phyloP scores from a whole-genome alignment of 23 red algal genomes.

The Gracilariopsis chorda region DNA sequence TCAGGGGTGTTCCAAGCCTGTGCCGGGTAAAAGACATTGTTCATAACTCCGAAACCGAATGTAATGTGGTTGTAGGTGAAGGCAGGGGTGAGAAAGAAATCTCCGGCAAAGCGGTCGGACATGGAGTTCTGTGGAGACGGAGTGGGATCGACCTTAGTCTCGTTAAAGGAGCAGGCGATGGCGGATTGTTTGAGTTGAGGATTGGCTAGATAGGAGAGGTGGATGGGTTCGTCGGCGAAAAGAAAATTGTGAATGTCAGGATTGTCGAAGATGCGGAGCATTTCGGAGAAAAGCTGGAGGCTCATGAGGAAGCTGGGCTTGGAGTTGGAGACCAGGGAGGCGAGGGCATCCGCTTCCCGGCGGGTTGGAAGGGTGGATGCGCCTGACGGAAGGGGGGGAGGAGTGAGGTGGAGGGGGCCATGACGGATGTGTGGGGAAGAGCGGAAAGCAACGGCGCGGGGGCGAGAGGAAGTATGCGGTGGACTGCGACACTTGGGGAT shows the following conservation, averaged over 20 bases:
- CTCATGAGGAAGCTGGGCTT: conserved; percentile 14
- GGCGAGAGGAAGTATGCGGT: not conserved
- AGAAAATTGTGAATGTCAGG: conserved; percentile 9
- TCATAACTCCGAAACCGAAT: not conserved
- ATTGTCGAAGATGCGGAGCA: conserved; percentile 11
- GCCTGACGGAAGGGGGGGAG: not conserved
- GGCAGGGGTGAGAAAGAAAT: not conserved
- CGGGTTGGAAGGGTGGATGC: not conserved
- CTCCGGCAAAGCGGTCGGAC: not conserved
- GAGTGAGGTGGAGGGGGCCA: not conserved
- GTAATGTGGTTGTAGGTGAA: conserved; percentile 1
- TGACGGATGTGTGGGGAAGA: not conserved
- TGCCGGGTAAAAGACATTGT: not conserved
- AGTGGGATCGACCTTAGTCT: conserved; percentile 7
- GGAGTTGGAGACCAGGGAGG: not conserved
- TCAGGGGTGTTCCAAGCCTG: not conserved
- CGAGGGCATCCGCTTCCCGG: not conserved
- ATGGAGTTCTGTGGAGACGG: not conserved
- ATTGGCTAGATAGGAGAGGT: conserved; percentile 5
- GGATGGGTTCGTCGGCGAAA: not conserved
- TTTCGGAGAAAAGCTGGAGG: not conserved
- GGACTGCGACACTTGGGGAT: not conserved
- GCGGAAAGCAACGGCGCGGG: not conserved
- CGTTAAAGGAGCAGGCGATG: not conserved
- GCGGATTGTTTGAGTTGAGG: not conserved